A percentile compares a stretch with the other conserved stretches of the same genome.
These are phyloP conservation scores for Spatholobus suberectus DNA, from an alignment of 306 rosid genomes.

Conservation along the genomic window DNA sequence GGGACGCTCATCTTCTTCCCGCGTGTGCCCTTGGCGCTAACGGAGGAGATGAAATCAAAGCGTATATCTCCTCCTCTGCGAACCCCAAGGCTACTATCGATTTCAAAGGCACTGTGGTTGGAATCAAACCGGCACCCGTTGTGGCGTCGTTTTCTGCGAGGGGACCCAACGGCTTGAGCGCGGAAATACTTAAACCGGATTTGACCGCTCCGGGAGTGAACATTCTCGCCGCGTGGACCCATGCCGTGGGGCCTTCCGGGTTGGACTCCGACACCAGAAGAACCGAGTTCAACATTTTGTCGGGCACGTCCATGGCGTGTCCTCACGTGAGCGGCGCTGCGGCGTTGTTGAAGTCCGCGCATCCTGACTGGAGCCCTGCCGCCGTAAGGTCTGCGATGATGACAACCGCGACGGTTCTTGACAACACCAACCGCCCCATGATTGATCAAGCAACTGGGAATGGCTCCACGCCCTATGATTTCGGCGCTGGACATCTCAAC, in stretches of 20 bases:
- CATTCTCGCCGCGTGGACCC: slow-evolving; percentile 53
- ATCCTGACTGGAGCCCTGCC: background rate
- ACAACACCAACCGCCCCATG: background rate
- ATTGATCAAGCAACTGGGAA: background rate
- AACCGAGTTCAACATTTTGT: slow-evolving; percentile 72
- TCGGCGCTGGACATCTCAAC: slow-evolving; percentile 3
- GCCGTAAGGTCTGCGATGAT: slow-evolving; percentile 7
- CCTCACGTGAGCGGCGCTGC: slow-evolving; percentile 81
- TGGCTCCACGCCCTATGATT: background rate
- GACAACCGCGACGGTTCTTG: background rate
- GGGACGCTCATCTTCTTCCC: background rate
- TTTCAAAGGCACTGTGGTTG: background rate
- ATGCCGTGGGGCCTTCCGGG: slow-evolving; percentile 73
- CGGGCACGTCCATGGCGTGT: slow-evolving; percentile 86
- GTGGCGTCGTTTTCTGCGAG: background rate
- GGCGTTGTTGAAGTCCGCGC: background rate
- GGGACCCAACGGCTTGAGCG: background rate
- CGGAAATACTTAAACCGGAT: background rate
- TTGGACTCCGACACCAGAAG: slow-evolving; percentile 57
- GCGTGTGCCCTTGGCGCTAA: background rate
- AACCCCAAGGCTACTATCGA: background rate
- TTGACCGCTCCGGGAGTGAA: background rate
- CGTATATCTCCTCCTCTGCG: background rate
- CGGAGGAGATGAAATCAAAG: background rate
- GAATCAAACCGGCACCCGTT: background rate